Evolutionary conservation across 2,329 filamentous ascomycete species (phyloP).

Genomic region (Botrytis fabae): DNA sequence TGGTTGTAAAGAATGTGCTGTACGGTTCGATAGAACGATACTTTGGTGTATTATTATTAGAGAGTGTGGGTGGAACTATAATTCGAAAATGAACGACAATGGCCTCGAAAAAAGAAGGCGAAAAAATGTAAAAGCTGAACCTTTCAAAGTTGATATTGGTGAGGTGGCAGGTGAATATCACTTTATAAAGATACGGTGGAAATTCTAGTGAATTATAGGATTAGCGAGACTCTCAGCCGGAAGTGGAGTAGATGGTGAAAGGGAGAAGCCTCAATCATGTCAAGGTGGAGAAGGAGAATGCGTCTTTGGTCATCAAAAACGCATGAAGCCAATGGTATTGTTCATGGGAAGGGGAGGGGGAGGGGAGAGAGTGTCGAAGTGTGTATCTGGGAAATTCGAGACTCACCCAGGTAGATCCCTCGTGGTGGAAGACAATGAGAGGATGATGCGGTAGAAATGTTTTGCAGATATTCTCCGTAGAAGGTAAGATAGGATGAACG

Average conservation of each 20-base stretch:
- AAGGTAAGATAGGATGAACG: constrained; percentile 41
- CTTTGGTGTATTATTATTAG: constrained; percentile 38
- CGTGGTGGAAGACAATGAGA: constrained; percentile 25
- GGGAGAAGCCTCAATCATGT: constrained; percentile 15
- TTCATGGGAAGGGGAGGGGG: constrained; percentile 19
- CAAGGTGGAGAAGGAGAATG: constrained; percentile 28
- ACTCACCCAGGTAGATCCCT: constrained; percentile 31
- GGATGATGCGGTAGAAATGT: constrained; percentile 4
- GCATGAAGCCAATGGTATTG: constrained; percentile 24
- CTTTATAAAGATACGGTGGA: constrained; percentile 18
- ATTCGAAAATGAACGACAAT: constrained; percentile 39
- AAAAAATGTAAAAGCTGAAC: constrained; percentile 27
- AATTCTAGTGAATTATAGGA: constrained; percentile 21
- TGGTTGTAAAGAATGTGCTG: constrained; percentile 38
- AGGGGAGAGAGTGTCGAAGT: neutral
- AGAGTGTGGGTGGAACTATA: constrained; percentile 36
- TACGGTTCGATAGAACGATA: constrained; percentile 33
- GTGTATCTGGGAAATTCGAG: neutral
- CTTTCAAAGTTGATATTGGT: constrained; percentile 26
- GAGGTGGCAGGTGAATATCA: constrained; percentile 29
- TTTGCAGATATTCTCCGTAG: constrained; percentile 26
- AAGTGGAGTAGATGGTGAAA: constrained; percentile 6
- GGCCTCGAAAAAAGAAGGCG: constrained; percentile 31
- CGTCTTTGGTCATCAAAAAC: constrained; percentile 11
- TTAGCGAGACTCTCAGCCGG: constrained; percentile 19